A percentile compares a stretch with the other conserved stretches of the same genome.
Conservation (phyloP, 2,329 filamentous ascomycete species). For the Aureobasidium musti region DNA sequence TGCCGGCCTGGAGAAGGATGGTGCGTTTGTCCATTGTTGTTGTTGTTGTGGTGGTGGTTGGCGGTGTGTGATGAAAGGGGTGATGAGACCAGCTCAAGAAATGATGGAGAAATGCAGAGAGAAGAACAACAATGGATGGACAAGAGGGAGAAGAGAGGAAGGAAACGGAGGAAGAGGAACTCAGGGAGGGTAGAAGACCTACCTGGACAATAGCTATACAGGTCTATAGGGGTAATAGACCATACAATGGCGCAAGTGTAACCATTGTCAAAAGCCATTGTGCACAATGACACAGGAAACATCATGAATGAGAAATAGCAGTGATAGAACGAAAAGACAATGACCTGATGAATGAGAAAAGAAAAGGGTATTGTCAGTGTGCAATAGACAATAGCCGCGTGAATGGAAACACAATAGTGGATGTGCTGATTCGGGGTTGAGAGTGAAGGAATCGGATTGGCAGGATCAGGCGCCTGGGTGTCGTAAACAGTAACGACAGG, state of each 20-base stretch:
- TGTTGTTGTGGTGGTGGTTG: background rate
- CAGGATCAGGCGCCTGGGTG: background rate
- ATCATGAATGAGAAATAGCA: background rate
- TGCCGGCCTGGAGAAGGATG: background rate
- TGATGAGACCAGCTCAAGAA: slow-evolving; percentile 7
- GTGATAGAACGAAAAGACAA: background rate
- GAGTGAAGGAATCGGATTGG: background rate
- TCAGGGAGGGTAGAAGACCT: background rate
- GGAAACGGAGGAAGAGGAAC: background rate
- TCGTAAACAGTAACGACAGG: background rate
- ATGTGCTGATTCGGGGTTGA: background rate
- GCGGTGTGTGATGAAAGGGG: background rate
- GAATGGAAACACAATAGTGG: background rate
- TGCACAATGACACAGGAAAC: slow-evolving; percentile 6
- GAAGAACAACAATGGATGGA: background rate
- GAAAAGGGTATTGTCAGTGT: background rate
- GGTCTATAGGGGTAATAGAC: background rate
- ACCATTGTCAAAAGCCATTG: slow-evolving; percentile 2
- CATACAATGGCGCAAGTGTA: background rate
- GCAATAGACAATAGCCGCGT: background rate
- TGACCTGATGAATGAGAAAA: background rate
- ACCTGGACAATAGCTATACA: slow-evolving; percentile 21
- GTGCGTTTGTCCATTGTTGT: background rate
- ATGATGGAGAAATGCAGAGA: background rate
- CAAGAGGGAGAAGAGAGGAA: background rate